Percentiles rank a stretch among this genome's conserved stretches.
Evolutionary conservation across 805 yeast genomes (phyloP).

Genomic region (Pichia sporocuriosa): DNA sequence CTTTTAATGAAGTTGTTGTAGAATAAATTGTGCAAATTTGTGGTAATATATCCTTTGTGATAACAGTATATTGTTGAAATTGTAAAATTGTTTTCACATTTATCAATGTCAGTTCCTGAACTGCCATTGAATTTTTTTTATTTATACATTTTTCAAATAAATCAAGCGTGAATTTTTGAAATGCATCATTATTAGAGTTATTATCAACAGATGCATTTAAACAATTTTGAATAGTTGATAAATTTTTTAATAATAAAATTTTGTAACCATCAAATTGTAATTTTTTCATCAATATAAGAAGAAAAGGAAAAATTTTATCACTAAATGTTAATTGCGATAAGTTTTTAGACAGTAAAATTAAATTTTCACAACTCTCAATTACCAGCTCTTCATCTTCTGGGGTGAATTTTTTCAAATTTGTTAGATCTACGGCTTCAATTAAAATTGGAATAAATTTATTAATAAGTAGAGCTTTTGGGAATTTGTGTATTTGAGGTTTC

Average conservation of each 20-base stretch:
- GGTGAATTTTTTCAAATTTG: constrained; percentile 11
- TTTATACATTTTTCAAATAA: constrained; percentile 28
- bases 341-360: constrained; percentile 55
- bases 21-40: constrained; percentile 64
- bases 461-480: constrained; percentile 50
- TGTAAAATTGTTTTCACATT: constrained; percentile 24
- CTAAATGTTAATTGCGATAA: constrained; percentile 74
- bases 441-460: constrained; percentile 73
- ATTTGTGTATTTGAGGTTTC: constrained; percentile 43
- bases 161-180: constrained; percentile 25
- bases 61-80: constrained; percentile 41
- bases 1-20: constrained; percentile 75
- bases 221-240: constrained; percentile 23
- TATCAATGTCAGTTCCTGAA: constrained; percentile 31
- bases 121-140: constrained; percentile 11
- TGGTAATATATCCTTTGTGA: constrained; percentile 75
- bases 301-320: constrained; percentile 52
- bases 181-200: constrained; percentile 21
- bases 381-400: constrained; percentile 33
- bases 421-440: constrained; percentile 36
- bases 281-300: constrained; percentile 25
- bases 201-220: constrained; percentile 23
- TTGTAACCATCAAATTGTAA: constrained; percentile 27
- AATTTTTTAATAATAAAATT: constrained; percentile 25
- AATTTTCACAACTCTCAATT: constrained; percentile 43